Base-by-base conservation (phyloP, 2,329 filamentous ascomycete species). In the Sporothrix variecibatus region DNA sequence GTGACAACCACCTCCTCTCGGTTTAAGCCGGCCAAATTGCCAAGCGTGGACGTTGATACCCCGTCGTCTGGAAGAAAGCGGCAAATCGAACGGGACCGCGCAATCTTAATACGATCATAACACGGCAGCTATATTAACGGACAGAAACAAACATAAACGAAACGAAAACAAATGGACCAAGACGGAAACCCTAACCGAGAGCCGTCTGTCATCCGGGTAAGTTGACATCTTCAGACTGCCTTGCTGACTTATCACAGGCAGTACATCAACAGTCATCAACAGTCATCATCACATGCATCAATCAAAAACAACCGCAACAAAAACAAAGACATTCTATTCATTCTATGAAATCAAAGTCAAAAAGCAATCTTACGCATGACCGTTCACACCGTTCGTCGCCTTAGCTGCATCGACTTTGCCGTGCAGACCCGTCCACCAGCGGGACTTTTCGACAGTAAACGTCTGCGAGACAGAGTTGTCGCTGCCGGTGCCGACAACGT, bases 401-500 rank as follows among this genome's bases (percentile, higher is more conserved):
- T 17, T 34, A n/a, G n/a, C 43, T 11, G 43, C 65, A 6, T 49
- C 43, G 12, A 31, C 12, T 3, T 67, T 49, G 40, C 65, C 43
- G 43, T 31, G 62, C 51, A 75, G 74, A 2, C 74, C 74, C 20
- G 64, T 72, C 74, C 74, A 75, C 69, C 70, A 74, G 34, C 73
- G 67, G 38, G 72, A 70, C 65, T 70, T 56, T 17, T 26, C 23
- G n/a, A 75, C 72, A 2, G 46, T n/a, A 3, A 72, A 69, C 1
- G 64, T 20, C 43, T 31, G 43, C 15, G 71, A 68, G 4, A 75
- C 31, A 1, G 38, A 68, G 46, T 74, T 74, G 53, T 53, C 68
- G 9, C 34, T 31, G 11, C 72, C 72, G 1, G 72, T 75, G 62
- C 74, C 74, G 31, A 72, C 72, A 9, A 69, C 53, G 9, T 56